Base-by-base conservation (phyloP, 2,329 filamentous ascomycete species). In the Fusarium sp. region DNA sequence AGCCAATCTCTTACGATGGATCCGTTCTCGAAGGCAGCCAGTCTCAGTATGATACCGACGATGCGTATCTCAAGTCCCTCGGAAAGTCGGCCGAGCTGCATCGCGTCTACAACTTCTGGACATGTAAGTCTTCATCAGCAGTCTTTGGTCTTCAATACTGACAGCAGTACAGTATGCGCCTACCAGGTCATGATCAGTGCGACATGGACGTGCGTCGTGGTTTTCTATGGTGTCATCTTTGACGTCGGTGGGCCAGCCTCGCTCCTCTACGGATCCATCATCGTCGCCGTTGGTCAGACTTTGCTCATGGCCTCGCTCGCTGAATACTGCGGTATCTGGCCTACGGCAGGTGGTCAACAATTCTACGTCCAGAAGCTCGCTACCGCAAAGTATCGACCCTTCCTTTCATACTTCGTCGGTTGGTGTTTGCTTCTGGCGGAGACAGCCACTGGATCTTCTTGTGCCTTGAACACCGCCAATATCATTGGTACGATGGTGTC, bases 131-230 rank as follows among this genome's bases (percentile, higher is more conserved):
- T 22, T 8, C 0, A 22, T 20, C n/a, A 9, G 9, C 35, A 38
- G 18, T 54, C 4, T 24, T 28, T 10, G 5, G 18, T 7, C 35
- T 17, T 22, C 13, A 2, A 11, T 1, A 13, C 35, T 55, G 3
- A 55, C 24, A 18, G 20, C 3, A 13, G 13, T 9, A 22, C 14
- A 69, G 66, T 69, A 45, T 69, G 66, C n/a, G 65, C 68, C 9
- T 71, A 71, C 13, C 69, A 71, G 22, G 56, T 71, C 3, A 64
- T 71, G 69, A 71, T 71, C 22, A 66, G 55, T 12, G 69, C 69
- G 4, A 71, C 59, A 41, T 71, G 69, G 69, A 71, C 69, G 12
- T 71, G 69, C 26, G 55, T 65, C 22, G 53, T 71, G 7, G 69
- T 71, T 4, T 38, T 71, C 9, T 71, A 71, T 10, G 56, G 66